Conservation (phyloP, 2,329 filamentous ascomycete species). For the Diaporthe australafricana region DNA sequence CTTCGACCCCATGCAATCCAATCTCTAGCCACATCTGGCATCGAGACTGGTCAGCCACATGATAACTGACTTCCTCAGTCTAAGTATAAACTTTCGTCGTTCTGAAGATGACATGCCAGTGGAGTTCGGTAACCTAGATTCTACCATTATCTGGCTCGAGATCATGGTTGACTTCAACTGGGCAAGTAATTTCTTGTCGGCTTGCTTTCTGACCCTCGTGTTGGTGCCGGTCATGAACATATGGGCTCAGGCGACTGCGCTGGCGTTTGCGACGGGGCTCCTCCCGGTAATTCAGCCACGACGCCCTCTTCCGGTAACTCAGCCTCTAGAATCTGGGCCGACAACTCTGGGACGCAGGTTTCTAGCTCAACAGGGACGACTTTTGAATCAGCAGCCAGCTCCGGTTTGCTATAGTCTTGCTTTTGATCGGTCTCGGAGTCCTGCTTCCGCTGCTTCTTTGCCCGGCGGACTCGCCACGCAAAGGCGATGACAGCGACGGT, state of each 20-base stretch:
- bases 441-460: not conserved
- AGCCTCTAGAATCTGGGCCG: slow-evolving; percentile 1
- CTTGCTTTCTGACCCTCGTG: not conserved
- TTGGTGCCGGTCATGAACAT: not conserved
- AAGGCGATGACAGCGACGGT: not conserved
- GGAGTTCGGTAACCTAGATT: no score
- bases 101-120: no score
- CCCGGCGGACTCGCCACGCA: not conserved
- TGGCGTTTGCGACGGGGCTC: not conserved
- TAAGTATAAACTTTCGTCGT: no score
- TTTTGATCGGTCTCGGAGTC: not conserved
- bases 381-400: not conserved
- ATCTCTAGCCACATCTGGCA: no score
- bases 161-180: no score
- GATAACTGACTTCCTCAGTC: no score
- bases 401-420: not conserved
- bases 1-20: no score
- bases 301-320: slow-evolving; percentile 2
- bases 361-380: not conserved
- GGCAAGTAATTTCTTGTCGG: no score
- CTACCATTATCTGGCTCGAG: no score
- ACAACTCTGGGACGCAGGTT: not conserved
- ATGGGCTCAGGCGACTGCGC: not conserved
- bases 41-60: no score
- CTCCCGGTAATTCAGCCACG: not conserved